Base-by-base conservation (phyloP, 1,284 basidiomycete species). In the Malassezia globosa region DNA sequence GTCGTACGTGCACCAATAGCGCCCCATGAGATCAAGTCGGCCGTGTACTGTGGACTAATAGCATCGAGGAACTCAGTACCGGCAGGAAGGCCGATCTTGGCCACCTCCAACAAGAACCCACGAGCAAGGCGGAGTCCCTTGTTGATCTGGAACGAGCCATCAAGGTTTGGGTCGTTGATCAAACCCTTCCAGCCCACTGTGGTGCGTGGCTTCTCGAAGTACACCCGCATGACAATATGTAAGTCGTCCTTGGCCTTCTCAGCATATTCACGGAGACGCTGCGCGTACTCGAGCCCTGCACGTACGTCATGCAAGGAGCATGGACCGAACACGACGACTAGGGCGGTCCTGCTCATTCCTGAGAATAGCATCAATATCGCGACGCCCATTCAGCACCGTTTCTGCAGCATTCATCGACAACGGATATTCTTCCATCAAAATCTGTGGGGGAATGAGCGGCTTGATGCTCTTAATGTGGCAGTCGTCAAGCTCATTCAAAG, bases 181-280 rank as follows among this genome's bases (percentile, higher is more conserved):
- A 97, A 80, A 42, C 92, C 92, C 73, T 96, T 96, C 92, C 92
- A 96, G 16, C 90, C 90, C 45, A 96, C 84, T 0, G 92, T 96
- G 10, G 92, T 96, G 36, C 92, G 58, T 8, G 70, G 70, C 51
- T 72, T 70, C 35, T 70, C 67, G 47, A 69, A 67, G 58, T 69
- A 69, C 34, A 69, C 64, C 7, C 64, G 58, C 90, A 96, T 96
- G 63, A 96, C 78, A 68, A 97, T 95, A 73, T 85, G 80, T 31
- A 97, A 79, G 66, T 96, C 92, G 10, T 85, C 82, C 69, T 81
- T 81, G 26, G 85, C 82, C 16, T 74, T 70, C 36, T 87, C 82
- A 7, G 88, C 84, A 71, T 96, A 96, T 37, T 76, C 79, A 48
- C 79, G 80, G 48, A 96, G 78, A 13, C 44, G 27, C 23, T 38